Evolutionary conservation across 2,329 filamentous ascomycete species (phyloP), one percentile per base, ranked within the genome.

Genomic region (Ampelomyces quisqualis): DNA sequence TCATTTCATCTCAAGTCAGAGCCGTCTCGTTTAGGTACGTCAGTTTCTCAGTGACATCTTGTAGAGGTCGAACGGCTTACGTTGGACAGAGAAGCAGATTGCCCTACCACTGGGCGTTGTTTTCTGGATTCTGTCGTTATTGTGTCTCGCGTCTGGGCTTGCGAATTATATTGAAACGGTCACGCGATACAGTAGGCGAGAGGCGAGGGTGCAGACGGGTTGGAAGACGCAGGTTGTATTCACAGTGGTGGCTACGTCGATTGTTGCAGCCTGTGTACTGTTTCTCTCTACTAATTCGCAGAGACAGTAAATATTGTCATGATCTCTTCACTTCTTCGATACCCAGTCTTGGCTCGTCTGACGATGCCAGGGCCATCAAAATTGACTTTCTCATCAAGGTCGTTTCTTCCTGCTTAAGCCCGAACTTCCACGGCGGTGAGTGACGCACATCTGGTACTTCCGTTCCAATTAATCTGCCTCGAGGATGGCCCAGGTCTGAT

Each of bases 161-260:
- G 83, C 83, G 1, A 97, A 95, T 63, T 98, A 98, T 63, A 82
- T 95, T 49, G 85, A 82, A 75, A 80, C 77, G 55, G 82, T 97
- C 17, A 86, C 86, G 56, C 85, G 88, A 63, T 98, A 95, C 66
- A 86, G 86, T 55, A 77, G 79, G 26, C 81, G 84, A 52, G 77
- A 78, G 18, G 93, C 93, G 0, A 78, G 97, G 49, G 93, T 98
- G 26, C 93, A 98, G 72, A 86, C 83, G 20, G 93, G 93, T 1
- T 93, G 88, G 86, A 91, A 89, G 70, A 97, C 93, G 24, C 90
- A 97, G 65, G 68, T 84, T 28, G 86, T 95, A 8, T 71, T 71
- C 39, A 69, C 65, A 6, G 58, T 71, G 21, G 69, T 71, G 1
- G 65, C 69, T 15, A 58, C 58, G 8, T 57, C 67, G 6, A 71